phyloP scores from a whole-genome alignment of 1,139 yeast genomes.

The Taiozyma sp. region DNA sequence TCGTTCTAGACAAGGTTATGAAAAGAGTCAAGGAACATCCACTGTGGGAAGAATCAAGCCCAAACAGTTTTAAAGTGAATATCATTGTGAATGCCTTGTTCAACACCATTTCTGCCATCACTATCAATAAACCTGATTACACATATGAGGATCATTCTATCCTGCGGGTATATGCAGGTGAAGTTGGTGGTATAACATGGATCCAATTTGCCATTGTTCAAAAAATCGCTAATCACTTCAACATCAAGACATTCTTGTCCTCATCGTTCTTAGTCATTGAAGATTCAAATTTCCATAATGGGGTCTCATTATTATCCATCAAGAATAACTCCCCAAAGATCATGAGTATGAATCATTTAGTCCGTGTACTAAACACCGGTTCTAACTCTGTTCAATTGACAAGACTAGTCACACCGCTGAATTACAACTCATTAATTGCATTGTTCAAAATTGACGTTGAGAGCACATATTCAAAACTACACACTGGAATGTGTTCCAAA shows the following conservation, averaged over 20 bases:
- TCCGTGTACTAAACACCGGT: background rate
- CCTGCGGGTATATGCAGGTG: constrained; percentile 9
- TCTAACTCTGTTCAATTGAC: background rate
- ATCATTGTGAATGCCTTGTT: constrained; percentile 4
- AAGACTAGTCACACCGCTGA: background rate
- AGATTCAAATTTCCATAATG: constrained; percentile 10
- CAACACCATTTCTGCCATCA: background rate
- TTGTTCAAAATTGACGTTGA: background rate
- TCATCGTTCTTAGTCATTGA: constrained; percentile 10
- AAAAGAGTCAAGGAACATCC: background rate
- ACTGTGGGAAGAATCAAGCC: background rate
- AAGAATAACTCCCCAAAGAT: constrained; percentile 5
- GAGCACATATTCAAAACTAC: background rate
- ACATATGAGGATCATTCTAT: constrained; percentile 7
- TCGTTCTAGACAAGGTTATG: constrained; percentile 2
- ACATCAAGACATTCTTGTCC: constrained; percentile 5
- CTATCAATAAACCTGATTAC: background rate
- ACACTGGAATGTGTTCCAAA: background rate
- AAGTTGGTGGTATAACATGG: constrained; percentile 3
- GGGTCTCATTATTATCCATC: constrained; percentile 10
- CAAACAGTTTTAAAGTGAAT: constrained; percentile 8
- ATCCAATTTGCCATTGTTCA: constrained; percentile 6
- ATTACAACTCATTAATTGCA: background rate
- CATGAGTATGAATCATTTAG: constrained; percentile 1
- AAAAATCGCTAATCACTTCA: constrained; percentile 12